Evolutionary conservation across 2,329 filamentous ascomycete genomes (phyloP).

Genomic region (Claviceps sp.): DNA sequence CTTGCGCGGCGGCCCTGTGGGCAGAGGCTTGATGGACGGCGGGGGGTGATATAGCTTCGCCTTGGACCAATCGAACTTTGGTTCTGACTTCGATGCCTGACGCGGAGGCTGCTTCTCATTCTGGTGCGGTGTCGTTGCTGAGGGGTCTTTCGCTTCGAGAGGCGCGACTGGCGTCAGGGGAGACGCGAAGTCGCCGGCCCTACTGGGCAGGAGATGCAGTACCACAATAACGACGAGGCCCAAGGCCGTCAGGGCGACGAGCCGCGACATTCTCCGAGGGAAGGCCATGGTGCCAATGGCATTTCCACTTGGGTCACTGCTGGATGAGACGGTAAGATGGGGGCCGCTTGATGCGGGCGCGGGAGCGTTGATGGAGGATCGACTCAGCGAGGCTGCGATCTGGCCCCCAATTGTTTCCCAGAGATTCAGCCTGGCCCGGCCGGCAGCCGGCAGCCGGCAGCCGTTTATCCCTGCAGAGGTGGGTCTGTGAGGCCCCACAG

Average conservation of each 20-base stretch:
- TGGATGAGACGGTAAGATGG: neutral
- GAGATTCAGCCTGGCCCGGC: too few relatives aligned
- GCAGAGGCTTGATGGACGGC: conserved; percentile 17
- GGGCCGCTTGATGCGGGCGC: too few relatives aligned
- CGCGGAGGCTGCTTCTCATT: neutral
- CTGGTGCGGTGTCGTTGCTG: neutral
- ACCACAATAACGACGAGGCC: conserved; percentile 11
- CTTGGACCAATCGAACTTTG: conserved; percentile 19
- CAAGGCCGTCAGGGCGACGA: conserved; percentile 11
- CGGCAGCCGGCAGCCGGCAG: too few relatives aligned
- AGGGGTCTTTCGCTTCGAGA: neutral
- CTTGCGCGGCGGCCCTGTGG: conserved; percentile 11
- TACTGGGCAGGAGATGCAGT: conserved; percentile 10
- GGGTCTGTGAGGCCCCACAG: too few relatives aligned
- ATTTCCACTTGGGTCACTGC: neutral
- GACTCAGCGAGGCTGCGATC: neutral
- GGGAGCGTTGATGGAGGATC: neutral
- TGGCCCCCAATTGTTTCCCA: too few relatives aligned
- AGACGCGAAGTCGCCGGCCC: conserved; percentile 1
- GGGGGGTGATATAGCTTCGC: conserved; percentile 17
- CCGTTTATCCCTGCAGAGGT: too few relatives aligned
- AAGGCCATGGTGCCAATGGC: conserved; percentile 11
- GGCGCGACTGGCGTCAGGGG: neutral
- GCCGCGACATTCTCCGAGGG: conserved; percentile 12
- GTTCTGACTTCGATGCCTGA: conserved; percentile 7